Base-by-base conservation (phyloP, 2,329 filamentous ascomycete genomes). In the Trichoderma brevicompactum region DNA sequence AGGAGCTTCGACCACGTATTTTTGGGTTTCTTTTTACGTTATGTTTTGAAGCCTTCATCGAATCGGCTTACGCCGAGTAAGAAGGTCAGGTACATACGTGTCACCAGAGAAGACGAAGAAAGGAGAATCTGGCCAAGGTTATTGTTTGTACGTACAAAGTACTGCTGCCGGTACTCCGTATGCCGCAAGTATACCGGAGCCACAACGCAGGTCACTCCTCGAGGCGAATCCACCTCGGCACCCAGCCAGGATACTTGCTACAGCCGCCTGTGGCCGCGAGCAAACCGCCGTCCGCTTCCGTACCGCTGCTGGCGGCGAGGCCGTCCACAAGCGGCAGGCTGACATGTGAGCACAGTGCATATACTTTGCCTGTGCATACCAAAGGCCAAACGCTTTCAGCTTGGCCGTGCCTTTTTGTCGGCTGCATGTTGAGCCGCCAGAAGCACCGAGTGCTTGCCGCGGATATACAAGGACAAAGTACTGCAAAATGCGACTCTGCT, bases 261-360 rank as follows among this genome's bases (percentile, higher is more conserved):
- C 28, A 38, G 50, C 50, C 50, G 50, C 34, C 32, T 53, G 32
- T 53, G 32, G 32, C 50, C 50, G 15, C 50, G n/a, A 6, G n/a
- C 15, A 34, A 17, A 48, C 44, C 36, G 7, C 36, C 36, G 58
- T 23, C 58, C 44, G 58, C 32, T 34, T 62, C 49, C 34, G 44
- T 50, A 28, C 34, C 19, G 13, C 17, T 32, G 28, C 17, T 23
- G 50, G 60, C 60, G 34, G 36, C 36, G 52, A 34, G 28, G 52
- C 38, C 54, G 44, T 64, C 61, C 52, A 56, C 61, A 64, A 40
- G 61, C 61, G 52, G 61, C 61, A 64, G 61, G 32, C 61, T 28
- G 52, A 38, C 61, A 64, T 64, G 61, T 48, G 61, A 64, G 61
- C 61, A 64, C 53, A 63, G 60, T 63, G 60, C 17, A 23, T n/a